Base-by-base conservation (phyloP, 2,329 filamentous ascomycete species). In the Trichoderma lentiforme region DNA sequence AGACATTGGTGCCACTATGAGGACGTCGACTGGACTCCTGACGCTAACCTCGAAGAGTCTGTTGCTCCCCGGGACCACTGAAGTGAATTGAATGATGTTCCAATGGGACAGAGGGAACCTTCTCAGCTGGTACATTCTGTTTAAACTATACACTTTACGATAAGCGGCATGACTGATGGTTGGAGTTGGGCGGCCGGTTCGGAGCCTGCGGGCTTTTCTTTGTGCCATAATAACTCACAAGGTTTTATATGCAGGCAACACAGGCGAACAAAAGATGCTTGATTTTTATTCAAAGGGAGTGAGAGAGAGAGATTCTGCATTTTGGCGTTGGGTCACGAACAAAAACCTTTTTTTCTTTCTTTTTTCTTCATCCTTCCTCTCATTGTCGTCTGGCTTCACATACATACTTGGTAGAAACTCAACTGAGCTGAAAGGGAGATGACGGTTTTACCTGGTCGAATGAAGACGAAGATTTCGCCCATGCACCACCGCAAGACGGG, bases 1-100 rank as follows among this genome's bases (percentile, higher is more conserved):
- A 79, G 79, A 3, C 77, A 79, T 28, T 87, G 85, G 83, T 83
- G 82, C 58, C 79, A 81, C 9, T 80, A 82, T 3, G 84, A 87
- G 72, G 77, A 78, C 6, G 81, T 86, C n/a, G 78, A 81, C 21
- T 88, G 86, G 86, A 76, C 77, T n/a, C 80, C 83, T 1, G 80
- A 83, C 74, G 76, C 83, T 30, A 75, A 74, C 18, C 73, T 79
- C 14, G 76, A 73, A 56, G 78, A 80, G 68, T 70, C 67, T 30
- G 61, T 71, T n/a, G 69, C 39, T 4, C 30, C 53, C 53, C 34
- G 39, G 26, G 63, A 21, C 11, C 24, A 32, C n/a, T 61, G 53
- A 58, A 53, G 34, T 26, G 51, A 58, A 67, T 11, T 24, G 18
- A 21, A 39, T 9, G 14, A n/a, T 14, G 34, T 62, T 18, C 6